phyloP scores from a whole-genome alignment of 2,329 filamentous ascomycete species.

The Phaeosphaeria sp. region DNA sequence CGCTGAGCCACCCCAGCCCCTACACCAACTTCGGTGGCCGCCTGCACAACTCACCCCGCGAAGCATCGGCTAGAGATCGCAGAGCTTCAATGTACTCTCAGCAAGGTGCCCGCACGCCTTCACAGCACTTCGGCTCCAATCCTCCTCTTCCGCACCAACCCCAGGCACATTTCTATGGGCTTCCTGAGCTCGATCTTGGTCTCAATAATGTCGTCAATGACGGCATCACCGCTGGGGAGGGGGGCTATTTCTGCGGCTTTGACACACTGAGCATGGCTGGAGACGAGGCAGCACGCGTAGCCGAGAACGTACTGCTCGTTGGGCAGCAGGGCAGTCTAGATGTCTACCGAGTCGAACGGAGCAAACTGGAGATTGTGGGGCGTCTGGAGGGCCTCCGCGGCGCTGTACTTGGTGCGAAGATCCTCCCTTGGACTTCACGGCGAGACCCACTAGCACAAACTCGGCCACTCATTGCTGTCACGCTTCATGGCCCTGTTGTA shows the following conservation, averaged over 20 bases:
- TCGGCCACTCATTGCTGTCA: constrained; percentile 78
- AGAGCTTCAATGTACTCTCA: constrained; percentile 63
- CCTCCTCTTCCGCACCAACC: constrained; percentile 77
- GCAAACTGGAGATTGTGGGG: constrained; percentile 72
- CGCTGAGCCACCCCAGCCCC: constrained; percentile 57
- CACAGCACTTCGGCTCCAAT: constrained; percentile 55
- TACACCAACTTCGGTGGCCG: constrained; percentile 52
- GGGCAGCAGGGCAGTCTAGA: constrained; percentile 84
- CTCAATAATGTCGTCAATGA: constrained; percentile 56
- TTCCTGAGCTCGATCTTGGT: constrained; percentile 73
- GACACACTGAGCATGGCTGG: constrained; percentile 67
- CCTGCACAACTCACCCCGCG: constrained; percentile 40
- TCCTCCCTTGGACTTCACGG: constrained; percentile 72
- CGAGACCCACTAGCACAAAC: constrained; percentile 61
- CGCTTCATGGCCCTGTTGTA: constrained; percentile 78
- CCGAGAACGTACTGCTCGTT: constrained; percentile 73
- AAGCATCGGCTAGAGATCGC: constrained; percentile 46
- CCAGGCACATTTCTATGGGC: constrained; percentile 78
- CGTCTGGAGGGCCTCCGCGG: constrained; percentile 80
- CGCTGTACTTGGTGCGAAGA: constrained; percentile 80
- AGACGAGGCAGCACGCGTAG: constrained; percentile 50
- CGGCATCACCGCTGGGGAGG: constrained; percentile 67
- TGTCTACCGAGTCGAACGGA: constrained; percentile 75
- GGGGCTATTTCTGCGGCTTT: constrained; percentile 81
- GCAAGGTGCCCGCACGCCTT: constrained; percentile 51